Base-by-base conservation (phyloP, 768 basidiomycete species). In the Pisolithus albus region DNA sequence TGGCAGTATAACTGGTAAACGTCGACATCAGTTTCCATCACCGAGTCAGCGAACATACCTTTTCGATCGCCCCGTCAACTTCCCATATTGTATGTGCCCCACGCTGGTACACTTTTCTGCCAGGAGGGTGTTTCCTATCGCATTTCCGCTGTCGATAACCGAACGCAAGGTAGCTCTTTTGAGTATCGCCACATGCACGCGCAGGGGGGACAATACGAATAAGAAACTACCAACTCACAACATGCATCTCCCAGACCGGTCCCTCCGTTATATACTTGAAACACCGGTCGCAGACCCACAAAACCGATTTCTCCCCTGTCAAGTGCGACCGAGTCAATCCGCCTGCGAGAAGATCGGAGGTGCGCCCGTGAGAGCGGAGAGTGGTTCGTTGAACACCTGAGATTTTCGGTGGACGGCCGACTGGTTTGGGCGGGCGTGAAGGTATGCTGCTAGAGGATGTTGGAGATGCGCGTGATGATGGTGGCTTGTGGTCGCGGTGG, bases 211-310 rank as follows among this genome's bases (percentile, higher is more conserved):
- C 40, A 45, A 55, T 47, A 49, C 49, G 40, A 46, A 49, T 11
- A 21, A 51, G 49, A 19, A 53, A 10, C 38, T 26, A 7, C 30
- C 7, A 68, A 68, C 79, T 61, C 59, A 86, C 78, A 40, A 79
- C 75, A 59, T 88, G 85, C 54, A 84, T 74, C 54, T 82, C 86
- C 82, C 87, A 94, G 19, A 75, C 72, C 1, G 71, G 67, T 15
- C 81, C 79, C 43, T 91, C 85, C 2, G 82, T 73, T 85, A 93
- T 91, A 64, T 99, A 99, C 71, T 96, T 98, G 83, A 97, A 96
- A 71, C 95, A 99, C 54, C 82, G 79, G 58, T 93, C 87, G 64
- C 92, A 95, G 5, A 94, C 90, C 80, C 84, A 93, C 18, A 94
- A 67, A 30, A 72, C 68, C 16, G 80, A 69, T 46, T 75, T 74